These are phyloP conservation scores for Nemania diffusa DNA, from an alignment of 2,329 filamentous ascomycete species.

Conservation along the genomic window DNA sequence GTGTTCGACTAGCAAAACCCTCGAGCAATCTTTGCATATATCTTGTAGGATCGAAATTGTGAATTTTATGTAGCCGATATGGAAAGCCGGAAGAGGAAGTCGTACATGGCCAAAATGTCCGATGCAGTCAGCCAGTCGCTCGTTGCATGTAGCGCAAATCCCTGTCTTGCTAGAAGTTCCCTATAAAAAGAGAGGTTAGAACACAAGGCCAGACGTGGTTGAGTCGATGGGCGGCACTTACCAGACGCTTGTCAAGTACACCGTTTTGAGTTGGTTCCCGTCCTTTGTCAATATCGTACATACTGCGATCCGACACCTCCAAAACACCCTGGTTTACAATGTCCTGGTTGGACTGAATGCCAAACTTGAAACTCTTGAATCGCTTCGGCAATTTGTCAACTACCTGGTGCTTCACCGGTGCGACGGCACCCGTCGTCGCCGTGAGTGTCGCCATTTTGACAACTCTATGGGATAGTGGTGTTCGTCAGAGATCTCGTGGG, in stretches of 20 bases:
- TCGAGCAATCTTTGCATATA: constrained; percentile 95
- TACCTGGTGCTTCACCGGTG: constrained; percentile 82
- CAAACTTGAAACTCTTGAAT: constrained; percentile 93
- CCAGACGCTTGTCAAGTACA: constrained; percentile 84
- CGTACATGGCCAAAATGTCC: constrained; percentile 96
- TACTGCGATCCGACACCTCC: constrained; percentile 90
- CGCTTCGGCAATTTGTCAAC: constrained; percentile 88
- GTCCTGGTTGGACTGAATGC: constrained; percentile 92
- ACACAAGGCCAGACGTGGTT: not conserved
- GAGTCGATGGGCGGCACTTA: constrained; percentile 34
- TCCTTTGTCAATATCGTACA: constrained; percentile 88
- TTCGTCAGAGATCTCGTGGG: not conserved
- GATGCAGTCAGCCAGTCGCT: constrained; percentile 84
- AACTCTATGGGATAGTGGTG: not conserved
- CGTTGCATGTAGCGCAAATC: constrained; percentile 83
- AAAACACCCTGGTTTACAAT: constrained; percentile 95
- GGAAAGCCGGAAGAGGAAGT: constrained; percentile 90
- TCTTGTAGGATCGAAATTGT: constrained; percentile 92
- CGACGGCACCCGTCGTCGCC: constrained; percentile 43
- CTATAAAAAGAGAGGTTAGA: constrained; percentile 34
- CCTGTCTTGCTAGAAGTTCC: constrained; percentile 82
- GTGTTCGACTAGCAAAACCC: constrained; percentile 81
- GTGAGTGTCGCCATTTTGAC: constrained; percentile 46
- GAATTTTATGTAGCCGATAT: constrained; percentile 95
- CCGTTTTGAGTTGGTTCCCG: constrained; percentile 82